Percentiles rank a stretch among this genome's conserved stretches.
These are phyloP conservation scores for Porphyrellus cyaneotinctus DNA, from an alignment of 768 basidiomycete genomes.

Conservation along the genomic window DNA sequence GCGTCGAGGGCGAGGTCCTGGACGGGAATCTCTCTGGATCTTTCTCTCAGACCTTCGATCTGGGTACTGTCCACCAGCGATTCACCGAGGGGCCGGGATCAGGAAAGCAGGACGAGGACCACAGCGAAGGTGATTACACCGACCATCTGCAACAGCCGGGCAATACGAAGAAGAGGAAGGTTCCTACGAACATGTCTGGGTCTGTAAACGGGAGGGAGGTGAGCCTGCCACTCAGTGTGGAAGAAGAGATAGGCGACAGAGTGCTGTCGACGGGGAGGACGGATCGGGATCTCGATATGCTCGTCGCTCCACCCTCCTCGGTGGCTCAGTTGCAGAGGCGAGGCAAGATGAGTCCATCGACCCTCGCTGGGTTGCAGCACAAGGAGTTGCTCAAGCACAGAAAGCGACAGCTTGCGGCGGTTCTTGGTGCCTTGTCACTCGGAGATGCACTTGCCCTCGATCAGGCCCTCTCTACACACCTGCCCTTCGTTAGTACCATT, in stretches of 20 bases:
- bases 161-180: conserved; percentile 87
- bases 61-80: conserved; percentile 25
- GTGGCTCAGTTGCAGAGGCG: conserved; percentile 23
- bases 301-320: conserved; percentile 18
- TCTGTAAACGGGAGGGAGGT: conserved; percentile 40
- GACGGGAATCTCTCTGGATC: conserved; percentile 20
- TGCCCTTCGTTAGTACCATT: conserved; percentile 33
- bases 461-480: conserved; percentile 60
- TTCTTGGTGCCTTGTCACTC: conserved; percentile 62
- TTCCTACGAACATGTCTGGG: conserved; percentile 58
- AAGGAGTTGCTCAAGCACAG: conserved; percentile 69
- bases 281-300: conserved; percentile 24
- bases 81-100: conserved; percentile 24
- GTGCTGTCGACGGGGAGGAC: conserved; percentile 24
- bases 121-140: conserved; percentile 56
- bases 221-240: conserved; percentile 39
- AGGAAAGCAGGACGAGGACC: conserved; percentile 46
- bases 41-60: conserved; percentile 25
- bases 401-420: conserved; percentile 66
- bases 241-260: conserved; percentile 37
- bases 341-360: conserved; percentile 55
- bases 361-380: conserved; percentile 66
- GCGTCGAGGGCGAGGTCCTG: conserved; percentile 13
- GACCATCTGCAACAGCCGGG: conserved; percentile 74
- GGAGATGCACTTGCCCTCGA: conserved; percentile 73